Base-by-base conservation (phyloP, 73 alveolate genomes). In the Paramecium sexaurelia region DNA sequence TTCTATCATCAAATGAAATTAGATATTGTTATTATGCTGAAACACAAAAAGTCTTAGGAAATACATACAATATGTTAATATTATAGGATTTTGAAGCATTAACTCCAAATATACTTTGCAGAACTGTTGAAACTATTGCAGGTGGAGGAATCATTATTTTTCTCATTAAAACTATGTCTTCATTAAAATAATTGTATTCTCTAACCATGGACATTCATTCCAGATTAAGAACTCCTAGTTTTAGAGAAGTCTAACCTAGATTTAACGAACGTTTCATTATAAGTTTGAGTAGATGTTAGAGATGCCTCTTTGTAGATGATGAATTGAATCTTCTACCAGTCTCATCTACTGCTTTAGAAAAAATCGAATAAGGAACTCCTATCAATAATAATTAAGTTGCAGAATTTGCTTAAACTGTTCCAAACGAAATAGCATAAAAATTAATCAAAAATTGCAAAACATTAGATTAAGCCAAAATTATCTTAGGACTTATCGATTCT, bases 21-120 rank as follows among this genome's bases (percentile, higher is more conserved):
- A 95, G 99, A 83, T 99, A 96, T 94, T 98, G 99, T 97, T 98
- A 98, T 95, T 99, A 99, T 95, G 98, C 98, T 57, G 99, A 99
- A 91, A 95, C 99, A 11, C 98, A 98, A 92, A 97, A 97, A 68
- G 94, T 99, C 20, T 92, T 99, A 69, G 99, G 99, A 78, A 94
- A 97, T 73, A 99, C 99, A 29, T 99, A 84, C 91, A 98, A 99
- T 36, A 98, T 97, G 99, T 89, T 96, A 55, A 96, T 98, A 75
- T 75, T 97, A 55, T 97, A 97, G 95, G 99, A 99, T 85, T 99
- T 99, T 67, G 99, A 99, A 95, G 99, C 99, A 43, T 88, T 99
- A 88, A 98, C 99, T 1, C 94, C 99, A 5, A 99, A 99, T 94
- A 94, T 99, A 19, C 94, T 99, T 67, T 99, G 99, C 93, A 96